Evolutionary conservation across 768 basidiomycete species (phyloP).

Genomic region (Leucogyrophana mollusca): DNA sequence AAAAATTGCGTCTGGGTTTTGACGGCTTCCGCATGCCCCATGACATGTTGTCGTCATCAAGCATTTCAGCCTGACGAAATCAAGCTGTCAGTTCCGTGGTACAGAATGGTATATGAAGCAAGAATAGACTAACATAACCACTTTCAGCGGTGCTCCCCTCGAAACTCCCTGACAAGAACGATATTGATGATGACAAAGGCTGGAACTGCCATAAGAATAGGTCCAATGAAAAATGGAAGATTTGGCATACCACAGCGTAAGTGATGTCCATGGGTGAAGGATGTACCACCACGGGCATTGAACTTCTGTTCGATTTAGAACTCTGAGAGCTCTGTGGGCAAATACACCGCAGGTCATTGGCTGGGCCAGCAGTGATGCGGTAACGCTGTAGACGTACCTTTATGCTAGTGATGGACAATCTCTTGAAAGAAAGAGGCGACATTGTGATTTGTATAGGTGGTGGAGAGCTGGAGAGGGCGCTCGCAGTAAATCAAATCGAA

Average conservation of each 20-base stretch:
- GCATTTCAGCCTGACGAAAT: constrained; percentile 21
- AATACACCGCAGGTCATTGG: background rate
- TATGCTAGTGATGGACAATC: constrained; percentile 16
- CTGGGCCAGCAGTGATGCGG: background rate
- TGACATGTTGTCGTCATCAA: constrained; percentile 28
- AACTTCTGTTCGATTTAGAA: constrained; percentile 13
- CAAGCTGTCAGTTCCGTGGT: background rate
- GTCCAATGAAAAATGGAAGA: background rate
- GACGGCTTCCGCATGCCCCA: constrained; percentile 12
- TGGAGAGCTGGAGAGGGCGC: background rate
- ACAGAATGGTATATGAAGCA: background rate
- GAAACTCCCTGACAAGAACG: background rate
- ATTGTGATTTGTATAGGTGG: constrained; percentile 6
- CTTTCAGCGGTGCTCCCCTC: constrained; percentile 1
- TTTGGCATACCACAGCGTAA: constrained; percentile 16
- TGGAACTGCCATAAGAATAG: constrained; percentile 7
- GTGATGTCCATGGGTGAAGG: constrained; percentile 20
- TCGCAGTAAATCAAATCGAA: background rate
- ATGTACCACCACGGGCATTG: constrained; percentile 13
- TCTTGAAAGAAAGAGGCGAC: constrained; percentile 20
- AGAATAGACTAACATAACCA: constrained; percentile 14
- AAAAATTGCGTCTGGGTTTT: constrained; percentile 7
- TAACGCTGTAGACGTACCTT: constrained; percentile 11
- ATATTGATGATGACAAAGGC: constrained; percentile 7
- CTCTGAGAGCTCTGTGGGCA: constrained; percentile 13